A percentile compares a stretch with the other conserved stretches of the same genome.
Conservation (phyloP, 2,329 filamentous ascomycete species). For the Venturia effusa region DNA sequence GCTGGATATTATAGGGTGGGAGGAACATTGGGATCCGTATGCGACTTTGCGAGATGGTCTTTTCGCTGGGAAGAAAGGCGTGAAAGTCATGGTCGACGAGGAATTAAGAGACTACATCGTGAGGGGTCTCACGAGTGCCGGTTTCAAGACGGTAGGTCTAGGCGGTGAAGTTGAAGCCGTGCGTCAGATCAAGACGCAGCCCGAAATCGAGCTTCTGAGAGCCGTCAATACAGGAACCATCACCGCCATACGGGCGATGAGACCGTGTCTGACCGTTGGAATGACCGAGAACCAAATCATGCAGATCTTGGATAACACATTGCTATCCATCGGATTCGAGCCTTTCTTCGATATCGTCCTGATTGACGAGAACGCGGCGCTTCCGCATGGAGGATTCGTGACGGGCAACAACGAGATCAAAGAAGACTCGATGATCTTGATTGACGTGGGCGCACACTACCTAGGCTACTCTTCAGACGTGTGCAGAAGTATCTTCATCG, state of each 20-base stretch:
- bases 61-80: constrained; percentile 25
- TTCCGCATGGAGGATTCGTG: constrained; percentile 44
- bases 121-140: constrained; percentile 41
- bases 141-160: constrained; percentile 47
- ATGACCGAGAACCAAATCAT: constrained; percentile 49
- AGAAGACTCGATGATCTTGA: constrained; percentile 47
- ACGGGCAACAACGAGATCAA: constrained; percentile 40
- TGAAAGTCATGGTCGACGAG: constrained; percentile 52
- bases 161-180: constrained; percentile 45
- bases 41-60: constrained; percentile 38
- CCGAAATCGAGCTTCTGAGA: constrained; percentile 46
- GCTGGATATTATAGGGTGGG: constrained; percentile 47
- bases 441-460: constrained; percentile 52
- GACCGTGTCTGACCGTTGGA: constrained; percentile 35
- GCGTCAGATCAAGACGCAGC: constrained; percentile 45
- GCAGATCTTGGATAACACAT: constrained; percentile 42
- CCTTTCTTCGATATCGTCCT: constrained; percentile 55
- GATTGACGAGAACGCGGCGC: constrained; percentile 45
- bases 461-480: constrained; percentile 55
- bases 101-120: constrained; percentile 55
- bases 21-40: constrained; percentile 57
- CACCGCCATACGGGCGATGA: constrained; percentile 48
- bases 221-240: constrained; percentile 56
- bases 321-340: constrained; percentile 43
- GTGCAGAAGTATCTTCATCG: constrained; percentile 48